Base-by-base conservation (phyloP, 2,329 filamentous ascomycete genomes). In the Penicillium decumbens region DNA sequence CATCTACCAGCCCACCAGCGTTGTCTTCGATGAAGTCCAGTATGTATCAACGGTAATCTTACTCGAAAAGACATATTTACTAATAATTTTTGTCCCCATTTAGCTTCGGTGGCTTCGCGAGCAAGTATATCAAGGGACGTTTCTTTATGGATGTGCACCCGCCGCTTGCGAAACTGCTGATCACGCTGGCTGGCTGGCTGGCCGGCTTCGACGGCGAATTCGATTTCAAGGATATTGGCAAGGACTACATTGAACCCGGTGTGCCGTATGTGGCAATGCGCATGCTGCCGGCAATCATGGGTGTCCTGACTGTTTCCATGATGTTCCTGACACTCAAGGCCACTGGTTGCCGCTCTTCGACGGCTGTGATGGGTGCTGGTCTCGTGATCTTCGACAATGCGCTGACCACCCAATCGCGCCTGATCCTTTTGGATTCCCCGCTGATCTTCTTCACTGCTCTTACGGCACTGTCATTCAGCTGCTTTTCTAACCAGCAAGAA, bases 121-220 rank as follows among this genome's bases (percentile, higher is more conserved):
- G 88, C 63, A 98, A 98, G 74, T 98, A 98, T 73, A 97, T 98
- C 80, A 97, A 98, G 79, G 93, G 93, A 66, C 87, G 81, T 70
- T 98, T 98, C 81, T 98, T 98, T 73, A 98, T 98, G 93, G 93
- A 98, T 69, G 93, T 98, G n/a, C 93, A 98, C 69, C 93, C 93
- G 28, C 93, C 93, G 40, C 80, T 98, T 53, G 93, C 93, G 59
- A 98, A 98, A 78, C 83, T 98, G 68, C 84, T 98, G 60, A 92
- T 98, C 65, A 95, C 93, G 45, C 82, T 98, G 53, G 90, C 91
- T 56, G 93, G 92, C 61, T 98, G 88, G 85, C 74, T 96, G 56
- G 93, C 91, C 63, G 93, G 93, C 46, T 98, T 97, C 71, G 82
- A 96, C 67, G 93, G 93, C 57, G 80, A 89, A 56, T 98, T 98